Base-by-base conservation (phyloP, 805 yeast species). In the Wickerhamiella allomyrinae region DNA sequence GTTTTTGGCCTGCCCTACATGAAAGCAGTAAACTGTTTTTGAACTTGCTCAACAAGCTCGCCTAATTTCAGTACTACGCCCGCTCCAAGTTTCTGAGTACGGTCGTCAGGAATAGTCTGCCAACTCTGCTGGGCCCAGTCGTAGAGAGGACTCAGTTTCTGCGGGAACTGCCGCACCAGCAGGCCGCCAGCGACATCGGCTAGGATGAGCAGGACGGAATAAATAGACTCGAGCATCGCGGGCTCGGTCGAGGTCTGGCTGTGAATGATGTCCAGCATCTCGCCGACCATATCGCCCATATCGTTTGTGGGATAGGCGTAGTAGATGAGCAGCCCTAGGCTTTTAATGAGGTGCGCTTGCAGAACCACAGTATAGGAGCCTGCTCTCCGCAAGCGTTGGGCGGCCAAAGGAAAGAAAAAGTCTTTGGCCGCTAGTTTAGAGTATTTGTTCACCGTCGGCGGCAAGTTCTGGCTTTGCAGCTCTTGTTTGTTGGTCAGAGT, bases 321-420 rank as follows among this genome's bases (percentile, higher is more conserved):
- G 41, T 73, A 74, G 17, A 77, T 55, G 2, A 80, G 50, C n/a
- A 79, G 52, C 0, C 74, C 66, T 41, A 80, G 52, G 0, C 83
- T 76, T 41, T 72, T 69, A 37, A 80, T 49, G 55, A 67, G 79
- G 53, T 80, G 87, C 0, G 74, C 66, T 27, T 66, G 63, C 17
- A 79, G 57, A 1, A 78, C 50, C 1, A 48, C 41, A 13, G 54
- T 48, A 27, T 51, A 53, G 24, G 46, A 40, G 11, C 50, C 48
- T 3, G 39, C 37, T 13, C 45, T 41, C 29, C 20, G 45, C 44
- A 10, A 46, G 46, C 31, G 36, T 38, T 1, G 50, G 6, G 67
- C 64, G 0, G 70, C 53, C 38, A 80, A 61, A 1, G 85, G 77
- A 50, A 69, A 77, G 49, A 68, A 77, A 39, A 76, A 66, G 11